Evolutionary conservation across 306 rosid species (phyloP), one percentile per base, ranked within the genome.

Genomic region (Prunus armeniaca): DNA sequence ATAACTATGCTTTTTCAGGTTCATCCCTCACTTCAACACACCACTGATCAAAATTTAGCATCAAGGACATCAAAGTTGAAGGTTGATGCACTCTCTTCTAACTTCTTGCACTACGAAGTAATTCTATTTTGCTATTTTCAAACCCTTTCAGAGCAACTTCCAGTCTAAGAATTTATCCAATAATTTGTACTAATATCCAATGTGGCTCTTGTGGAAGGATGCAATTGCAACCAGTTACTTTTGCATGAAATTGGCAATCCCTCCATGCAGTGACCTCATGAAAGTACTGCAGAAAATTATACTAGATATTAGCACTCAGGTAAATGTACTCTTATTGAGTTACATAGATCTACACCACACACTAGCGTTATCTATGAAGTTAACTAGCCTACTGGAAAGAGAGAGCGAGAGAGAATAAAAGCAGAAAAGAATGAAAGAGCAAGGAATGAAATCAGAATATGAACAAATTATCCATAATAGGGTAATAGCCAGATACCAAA

Each of bases 261-360:
- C 78, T 82, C 89, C 86, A 86, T 71, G 82, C 83, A 82, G 65
- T 81, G 84, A 71, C 63, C 88, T 46, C 72, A 81, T 73, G 81
- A 82, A 78, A 80, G 81, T 78, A 86, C 89, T 86, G 89, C 89
- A 86, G 78, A 82, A 82, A 82, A 82, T 82, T 86, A 77, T 86
- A 64, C 74, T 72, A 74, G 80, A 79, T 65, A 86, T 86, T 83
- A 86, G 89, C 86, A 80, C 84, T 65, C 74, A 79, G 46, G 78
- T 67, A 58, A 77, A 71, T 71, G 78, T 76, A 85, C 84, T 69
- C 89, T 58, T 50, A 64, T 22, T 54, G 75, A 27, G 69, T 76
- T 71, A 67, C 72, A 72, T 68, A 82, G 82, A 78, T 69, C 82
- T 55, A 72, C 68, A 78, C 58, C 62, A 78, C 52, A 82, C 77